Conservation (phyloP, 441 rosid species). For the Jatropha podagrica region DNA sequence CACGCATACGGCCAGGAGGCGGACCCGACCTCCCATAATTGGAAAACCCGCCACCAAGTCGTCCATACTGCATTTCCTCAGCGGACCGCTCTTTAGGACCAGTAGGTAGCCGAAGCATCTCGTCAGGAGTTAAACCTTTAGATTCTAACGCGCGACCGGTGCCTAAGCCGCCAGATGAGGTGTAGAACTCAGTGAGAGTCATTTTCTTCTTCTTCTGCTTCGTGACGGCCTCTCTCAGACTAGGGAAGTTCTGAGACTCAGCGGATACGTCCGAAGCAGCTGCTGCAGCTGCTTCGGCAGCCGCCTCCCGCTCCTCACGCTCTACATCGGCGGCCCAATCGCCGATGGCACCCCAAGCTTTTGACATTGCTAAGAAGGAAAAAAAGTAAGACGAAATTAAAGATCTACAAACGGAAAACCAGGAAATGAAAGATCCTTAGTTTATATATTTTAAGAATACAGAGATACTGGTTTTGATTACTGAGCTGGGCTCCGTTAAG, state of each 20-base stretch:
- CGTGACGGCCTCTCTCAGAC: constrained; percentile 60
- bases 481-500: constrained; percentile 54
- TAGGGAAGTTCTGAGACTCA: constrained; percentile 66
- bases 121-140: constrained; percentile 64
- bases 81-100: constrained; percentile 86
- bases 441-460: not conserved
- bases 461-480: not conserved
- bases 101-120: constrained; percentile 81
- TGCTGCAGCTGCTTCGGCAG: constrained; percentile 38
- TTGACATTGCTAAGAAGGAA: constrained; percentile 43
- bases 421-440: constrained; percentile 27
- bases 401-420: constrained; percentile 23
- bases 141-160: constrained; percentile 23
- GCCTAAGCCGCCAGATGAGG: constrained; percentile 21
- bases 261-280: constrained; percentile 32
- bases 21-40: constrained; percentile 55
- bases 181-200: constrained; percentile 53
- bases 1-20: constrained; percentile 39
- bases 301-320: constrained; percentile 63
- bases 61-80: constrained; percentile 86
- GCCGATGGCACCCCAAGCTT: constrained; percentile 77
- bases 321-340: constrained; percentile 96
- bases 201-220: constrained; percentile 85
- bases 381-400: not conserved
- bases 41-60: constrained; percentile 83